These are phyloP conservation scores for Hydnomerulius pinastri DNA, from an alignment of 768 basidiomycete genomes.

Conservation along the genomic window DNA sequence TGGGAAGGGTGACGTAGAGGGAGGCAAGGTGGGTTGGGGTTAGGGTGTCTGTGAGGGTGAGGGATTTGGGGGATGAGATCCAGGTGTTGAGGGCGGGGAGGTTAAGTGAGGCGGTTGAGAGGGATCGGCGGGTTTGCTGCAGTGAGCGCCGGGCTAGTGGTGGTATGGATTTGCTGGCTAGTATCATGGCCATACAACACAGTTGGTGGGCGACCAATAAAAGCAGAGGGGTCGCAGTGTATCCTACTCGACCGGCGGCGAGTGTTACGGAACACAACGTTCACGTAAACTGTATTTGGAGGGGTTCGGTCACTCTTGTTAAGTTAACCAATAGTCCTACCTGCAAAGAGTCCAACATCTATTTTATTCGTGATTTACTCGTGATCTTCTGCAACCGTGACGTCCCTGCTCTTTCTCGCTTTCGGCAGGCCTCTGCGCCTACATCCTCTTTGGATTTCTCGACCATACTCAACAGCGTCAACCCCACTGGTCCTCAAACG, in stretches of 20 bases:
- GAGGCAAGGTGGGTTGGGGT: slow-evolving; percentile 59
- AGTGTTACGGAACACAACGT: no score
- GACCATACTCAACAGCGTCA: not conserved
- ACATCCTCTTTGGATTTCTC: slow-evolving; percentile 8
- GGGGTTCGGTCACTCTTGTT: no score
- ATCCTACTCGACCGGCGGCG: no score
- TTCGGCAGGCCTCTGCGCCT: slow-evolving; percentile 33
- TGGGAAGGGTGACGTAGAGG: slow-evolving; percentile 70
- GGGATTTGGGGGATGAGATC: slow-evolving; percentile 50
- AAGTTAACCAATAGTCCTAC: no score
- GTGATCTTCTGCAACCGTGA: slow-evolving; percentile 15
- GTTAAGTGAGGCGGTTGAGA: slow-evolving; percentile 15
- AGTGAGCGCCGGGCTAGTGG: not conserved
- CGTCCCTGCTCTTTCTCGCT: slow-evolving; percentile 14
- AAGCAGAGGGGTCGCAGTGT: no score
- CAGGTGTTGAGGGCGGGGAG: slow-evolving; percentile 48
- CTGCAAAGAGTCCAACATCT: no score
- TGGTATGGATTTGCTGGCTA: not conserved
- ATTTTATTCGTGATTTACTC: slow-evolving; percentile 5
- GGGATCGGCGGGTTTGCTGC: slow-evolving; percentile 3
- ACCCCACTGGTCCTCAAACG: not conserved
- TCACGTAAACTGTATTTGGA: no score
- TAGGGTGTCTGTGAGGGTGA: slow-evolving; percentile 51
- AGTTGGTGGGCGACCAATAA: no score
- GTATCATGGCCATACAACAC: no score